Base-by-base conservation (phyloP, 2,329 filamentous ascomycete species). In the Lasiodiplodia citricola region DNA sequence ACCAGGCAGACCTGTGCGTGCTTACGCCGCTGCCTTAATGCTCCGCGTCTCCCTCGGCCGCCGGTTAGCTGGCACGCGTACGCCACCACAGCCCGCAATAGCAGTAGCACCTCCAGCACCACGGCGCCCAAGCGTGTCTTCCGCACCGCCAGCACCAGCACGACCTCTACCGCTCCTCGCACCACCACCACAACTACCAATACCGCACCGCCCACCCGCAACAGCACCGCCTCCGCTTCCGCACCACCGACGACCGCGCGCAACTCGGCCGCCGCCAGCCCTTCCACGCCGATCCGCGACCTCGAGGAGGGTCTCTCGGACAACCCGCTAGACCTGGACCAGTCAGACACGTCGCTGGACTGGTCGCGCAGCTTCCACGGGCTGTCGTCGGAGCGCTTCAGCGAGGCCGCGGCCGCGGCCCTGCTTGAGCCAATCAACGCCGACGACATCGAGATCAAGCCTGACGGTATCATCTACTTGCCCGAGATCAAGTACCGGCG, bases 401-500 rank as follows among this genome's bases (percentile, higher is more conserved):
- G 89, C 3, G 82, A 88, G 56, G 90, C 94, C 80, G 87, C 91
- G 66, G 86, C 88, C 11, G 85, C 88, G 18, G 86, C 92, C 23
- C 85, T 97, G 57, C 87, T 92, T 71, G 84, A 87, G 68, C 89
- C 90, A 1, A 79, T 97, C 14, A 83, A 88, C 66, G 82, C 87
- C 0, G 86, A 90, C 58, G 95, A 98, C 80, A 90, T 99, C 67
- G 96, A 99, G 84, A 91, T 99, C 78, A 99, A 99, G 84, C 95
- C 96, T 38, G 96, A 99, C 82, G 96, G 96, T 41, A 95, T 99
- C 73, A 85, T 98, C 70, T 99, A 98, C 79, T 85, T 99, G 69
- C 96, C 96, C 14, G 96, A 99, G 85, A 98, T 99, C 85, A 97
- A 98, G 83, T 99, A 99, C 83, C 86, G 96, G 55, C 86, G 95